phyloP scores from a whole-genome alignment of 192 early-diverging fungal species.

The Coemansia sp. region DNA sequence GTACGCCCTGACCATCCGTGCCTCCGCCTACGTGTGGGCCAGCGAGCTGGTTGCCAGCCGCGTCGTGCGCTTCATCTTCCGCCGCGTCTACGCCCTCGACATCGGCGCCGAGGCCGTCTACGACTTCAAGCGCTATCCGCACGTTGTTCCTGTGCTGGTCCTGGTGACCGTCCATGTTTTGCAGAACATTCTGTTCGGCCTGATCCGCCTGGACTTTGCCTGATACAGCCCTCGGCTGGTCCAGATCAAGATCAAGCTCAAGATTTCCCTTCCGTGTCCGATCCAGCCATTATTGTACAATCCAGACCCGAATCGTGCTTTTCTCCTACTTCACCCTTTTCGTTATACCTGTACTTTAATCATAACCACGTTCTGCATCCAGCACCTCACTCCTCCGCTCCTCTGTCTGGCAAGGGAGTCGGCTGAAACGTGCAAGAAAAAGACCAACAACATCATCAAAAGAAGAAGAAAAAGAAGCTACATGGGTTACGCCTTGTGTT shows the following conservation, averaged over 20 bases:
- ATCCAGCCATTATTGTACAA: no score
- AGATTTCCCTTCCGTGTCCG: no score
- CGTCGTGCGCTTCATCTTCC: constrained; percentile 65
- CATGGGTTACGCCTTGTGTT: constrained; percentile 8
- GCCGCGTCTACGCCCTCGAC: constrained; percentile 57
- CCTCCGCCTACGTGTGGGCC: constrained; percentile 64
- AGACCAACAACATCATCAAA: not conserved
- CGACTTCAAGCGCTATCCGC: constrained; percentile 69
- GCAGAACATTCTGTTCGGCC: constrained; percentile 69
- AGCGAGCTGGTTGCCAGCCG: constrained; percentile 66
- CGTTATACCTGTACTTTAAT: not conserved
- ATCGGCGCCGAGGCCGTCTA: constrained; percentile 65
- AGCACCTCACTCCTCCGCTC: no score
- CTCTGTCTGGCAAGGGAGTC: no score
- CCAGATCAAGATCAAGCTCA: no score
- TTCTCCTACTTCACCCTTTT: not conserved
- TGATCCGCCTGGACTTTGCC: constrained; percentile 61
- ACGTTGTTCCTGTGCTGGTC: constrained; percentile 66
- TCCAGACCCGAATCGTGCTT: not conserved
- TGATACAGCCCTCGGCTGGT: not conserved
- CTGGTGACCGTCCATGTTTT: constrained; percentile 72
- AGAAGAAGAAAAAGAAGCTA: not conserved
- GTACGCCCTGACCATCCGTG: constrained; percentile 61
- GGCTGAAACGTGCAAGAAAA: not conserved
- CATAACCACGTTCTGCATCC: not conserved